Percentiles rank a stretch among this genome's conserved stretches.
phyloP scores from a whole-genome alignment of 176 grass and related monocot species.

The Coix lacrymajobi region DNA sequence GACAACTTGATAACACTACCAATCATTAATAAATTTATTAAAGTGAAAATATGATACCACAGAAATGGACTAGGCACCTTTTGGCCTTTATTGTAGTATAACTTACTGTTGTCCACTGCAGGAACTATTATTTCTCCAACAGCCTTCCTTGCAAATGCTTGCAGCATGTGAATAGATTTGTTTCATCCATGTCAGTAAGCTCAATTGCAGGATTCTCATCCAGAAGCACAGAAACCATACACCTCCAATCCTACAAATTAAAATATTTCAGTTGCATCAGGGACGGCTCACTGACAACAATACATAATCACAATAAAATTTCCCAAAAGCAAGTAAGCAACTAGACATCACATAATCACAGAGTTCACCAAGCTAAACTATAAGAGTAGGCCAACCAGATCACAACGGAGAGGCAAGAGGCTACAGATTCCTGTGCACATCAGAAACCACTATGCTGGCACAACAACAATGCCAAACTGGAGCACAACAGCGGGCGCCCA shows the following conservation, averaged over 20 bases:
- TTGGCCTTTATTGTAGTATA: conserved; percentile 76
- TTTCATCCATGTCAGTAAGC: conserved; percentile 83
- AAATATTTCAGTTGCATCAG: not conserved
- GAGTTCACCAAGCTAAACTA: not conserved
- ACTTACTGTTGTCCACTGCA: conserved; percentile 75
- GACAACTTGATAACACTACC: not conserved
- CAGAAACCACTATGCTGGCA: not conserved
- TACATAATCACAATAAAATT: not conserved
- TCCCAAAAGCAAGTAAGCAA: not conserved
- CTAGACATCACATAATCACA: not conserved
- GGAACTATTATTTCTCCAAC: conserved; percentile 94
- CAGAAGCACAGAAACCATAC: conserved; percentile 87
- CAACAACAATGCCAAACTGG: not conserved
- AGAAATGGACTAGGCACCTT: conserved; percentile 44
- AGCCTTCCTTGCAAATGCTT: conserved; percentile 87
- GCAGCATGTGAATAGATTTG: conserved; percentile 86
- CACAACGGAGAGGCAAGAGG: not conserved
- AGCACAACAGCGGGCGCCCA: not conserved
- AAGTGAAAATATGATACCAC: conserved; percentile 4
- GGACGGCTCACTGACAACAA: conserved; percentile 19
- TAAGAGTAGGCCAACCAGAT: not conserved
- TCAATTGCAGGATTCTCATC: conserved; percentile 76
- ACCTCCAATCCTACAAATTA: conserved; percentile 78
- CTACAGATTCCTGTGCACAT: not conserved
- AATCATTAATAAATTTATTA: not conserved